Evolutionary conservation across 352 stramenopile genomes (phyloP).

Genomic region (Globisporangium cystogenes): DNA sequence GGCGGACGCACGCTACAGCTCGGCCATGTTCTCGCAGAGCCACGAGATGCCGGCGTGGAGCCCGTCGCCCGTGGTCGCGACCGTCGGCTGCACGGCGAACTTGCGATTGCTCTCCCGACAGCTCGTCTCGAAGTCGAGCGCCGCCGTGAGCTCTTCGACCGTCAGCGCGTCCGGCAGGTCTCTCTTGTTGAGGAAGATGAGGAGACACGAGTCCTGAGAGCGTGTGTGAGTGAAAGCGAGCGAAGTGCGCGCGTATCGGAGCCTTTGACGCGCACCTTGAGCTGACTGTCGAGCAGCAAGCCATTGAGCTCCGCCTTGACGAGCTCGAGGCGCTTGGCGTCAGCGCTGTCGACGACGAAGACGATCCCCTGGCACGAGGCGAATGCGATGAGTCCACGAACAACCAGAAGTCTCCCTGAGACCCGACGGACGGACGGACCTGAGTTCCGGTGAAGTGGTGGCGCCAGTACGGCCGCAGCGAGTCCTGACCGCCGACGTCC

Average conservation of each 20-base stretch:
- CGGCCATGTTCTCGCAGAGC: slow-evolving; percentile 76
- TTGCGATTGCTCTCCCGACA: slow-evolving; percentile 41
- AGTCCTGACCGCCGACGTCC: slow-evolving; percentile 80
- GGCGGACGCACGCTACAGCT: slow-evolving; percentile 21
- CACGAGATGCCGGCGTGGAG: slow-evolving; percentile 69
- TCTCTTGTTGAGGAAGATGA: slow-evolving; percentile 77
- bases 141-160: slow-evolving; percentile 39
- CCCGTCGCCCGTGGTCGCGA: slow-evolving; percentile 74
- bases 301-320: slow-evolving; percentile 68
- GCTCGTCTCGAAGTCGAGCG: slow-evolving; percentile 46
- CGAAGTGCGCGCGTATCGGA: too few species aligned
- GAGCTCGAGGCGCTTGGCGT: slow-evolving; percentile 55
- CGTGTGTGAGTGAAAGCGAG: not conserved
- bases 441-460: slow-evolving; percentile 85
- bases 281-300: slow-evolving; percentile 61
- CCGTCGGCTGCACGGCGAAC: slow-evolving; percentile 55
- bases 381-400: not conserved
- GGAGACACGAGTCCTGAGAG: slow-evolving; percentile 38
- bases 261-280: slow-evolving; percentile 42
- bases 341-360: slow-evolving; percentile 81
- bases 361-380: slow-evolving; percentile 48
- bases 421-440: slow-evolving; percentile 23
- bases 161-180: slow-evolving; percentile 49
- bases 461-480: slow-evolving; percentile 72
- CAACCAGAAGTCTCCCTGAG: too few species aligned